Base-by-base conservation (phyloP, 768 basidiomycete genomes). In the Boletus sensibilis region DNA sequence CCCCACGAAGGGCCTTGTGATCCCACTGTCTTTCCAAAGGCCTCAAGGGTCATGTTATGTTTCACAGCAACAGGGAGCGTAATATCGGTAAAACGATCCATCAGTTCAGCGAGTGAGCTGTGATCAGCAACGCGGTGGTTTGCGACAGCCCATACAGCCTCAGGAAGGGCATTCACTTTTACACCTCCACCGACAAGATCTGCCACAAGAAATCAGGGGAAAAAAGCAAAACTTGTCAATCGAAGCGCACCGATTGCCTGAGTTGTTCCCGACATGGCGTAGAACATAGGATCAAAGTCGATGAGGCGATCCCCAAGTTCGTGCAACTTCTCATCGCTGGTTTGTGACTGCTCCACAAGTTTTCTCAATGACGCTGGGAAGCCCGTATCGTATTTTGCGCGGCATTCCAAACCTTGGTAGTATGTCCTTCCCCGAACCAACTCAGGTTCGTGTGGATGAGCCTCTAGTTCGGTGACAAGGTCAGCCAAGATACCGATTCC, bases 401-500 rank as follows among this genome's bases (percentile, higher is more conserved):
- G 65, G 56, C 80, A 82, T 52, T 72, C 70, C n/a, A 81, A 65
- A 55, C 63, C 57, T 25, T 69, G 63, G 54, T 74, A 75, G 31
- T 65, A 65, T 5, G 67, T 49, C 35, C 59, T 49, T 52, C 58
- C 64, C 2, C 64, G 62, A 39, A 68, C 39, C 33, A 81, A 62
- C 43, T 60, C 53, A 6, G 75, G 69, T 42, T 63, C 41, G 46
- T 64, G 72, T 1, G 82, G 80, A 67, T 81, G 64, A 6, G 71
- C 68, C 68, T 85, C 84, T 44, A 80, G 64, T 34, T 75, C 73
- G 1, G 75, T 74, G 46, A 85, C 68, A n/a, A 82, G 60, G 9
- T 72, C 54, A 3, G 82, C 71, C 50, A 84, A 76, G 58, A 82
- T 77, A 34, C 82, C 82, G 58, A 86, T 82, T n/a, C 66, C 66